These are phyloP conservation scores for Lichina pygmaea DNA, from an alignment of 495 filamentous ascomycete genomes.

Conservation along the genomic window DNA sequence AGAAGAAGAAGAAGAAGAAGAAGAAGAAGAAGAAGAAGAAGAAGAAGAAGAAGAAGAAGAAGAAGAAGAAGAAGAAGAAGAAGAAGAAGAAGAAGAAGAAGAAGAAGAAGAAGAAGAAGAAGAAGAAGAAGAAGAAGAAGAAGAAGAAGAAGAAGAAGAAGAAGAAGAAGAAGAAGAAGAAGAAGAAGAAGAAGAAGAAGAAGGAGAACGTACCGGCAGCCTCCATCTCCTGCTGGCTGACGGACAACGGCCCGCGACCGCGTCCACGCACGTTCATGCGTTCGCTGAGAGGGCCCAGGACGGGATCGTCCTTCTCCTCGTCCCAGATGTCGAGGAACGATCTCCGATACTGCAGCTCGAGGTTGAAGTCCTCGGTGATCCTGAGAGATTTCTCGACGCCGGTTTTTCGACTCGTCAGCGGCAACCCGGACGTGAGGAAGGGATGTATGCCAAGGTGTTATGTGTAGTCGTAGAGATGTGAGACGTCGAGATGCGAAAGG, in stretches of 20 bases:
- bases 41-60: constrained; percentile 3
- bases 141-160: constrained; percentile 3
- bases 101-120: constrained; percentile 3
- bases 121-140: constrained; percentile 3
- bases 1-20: constrained; percentile 5
- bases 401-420: too few species aligned
- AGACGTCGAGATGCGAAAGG: too few species aligned
- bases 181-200: constrained; percentile 2
- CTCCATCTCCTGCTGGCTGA: constrained; percentile 64
- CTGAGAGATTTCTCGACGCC: constrained; percentile 3
- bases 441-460: too few species aligned
- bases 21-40: constrained; percentile 3
- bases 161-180: constrained; percentile 3
- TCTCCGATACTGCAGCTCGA: constrained; percentile 80
- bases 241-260: constrained; percentile 32
- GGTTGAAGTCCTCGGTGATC: constrained; percentile 82
- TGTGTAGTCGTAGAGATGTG: too few species aligned
- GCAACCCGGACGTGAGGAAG: too few species aligned
- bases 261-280: constrained; percentile 75
- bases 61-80: constrained; percentile 3
- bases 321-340: constrained; percentile 75
- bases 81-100: constrained; percentile 3
- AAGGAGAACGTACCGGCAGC: constrained; percentile 32
- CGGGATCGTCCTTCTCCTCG: constrained; percentile 55
- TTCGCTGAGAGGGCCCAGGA: constrained; percentile 62